phyloP scores from a whole-genome alignment of 306 rosid species.

The Corylus avellana region DNA sequence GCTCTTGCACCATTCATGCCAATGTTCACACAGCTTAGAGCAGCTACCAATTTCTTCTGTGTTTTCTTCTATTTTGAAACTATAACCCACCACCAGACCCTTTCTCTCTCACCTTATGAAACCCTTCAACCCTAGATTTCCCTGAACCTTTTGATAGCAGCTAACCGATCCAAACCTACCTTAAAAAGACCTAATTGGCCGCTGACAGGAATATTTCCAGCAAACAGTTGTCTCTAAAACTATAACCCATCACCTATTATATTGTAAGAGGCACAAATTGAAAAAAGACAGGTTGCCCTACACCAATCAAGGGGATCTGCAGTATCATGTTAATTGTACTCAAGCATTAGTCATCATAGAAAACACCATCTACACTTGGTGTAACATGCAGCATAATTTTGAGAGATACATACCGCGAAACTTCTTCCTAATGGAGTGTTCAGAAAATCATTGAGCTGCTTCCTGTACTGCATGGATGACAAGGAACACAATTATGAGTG shows the following conservation, averaged over 20 bases:
- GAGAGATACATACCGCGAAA: constrained; percentile 48
- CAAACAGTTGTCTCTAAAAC: neutral
- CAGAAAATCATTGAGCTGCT: constrained; percentile 57
- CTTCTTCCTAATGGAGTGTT: constrained; percentile 78
- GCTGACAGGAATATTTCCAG: neutral
- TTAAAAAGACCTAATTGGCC: neutral
- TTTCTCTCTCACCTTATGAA: neutral
- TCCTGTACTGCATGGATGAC: constrained; percentile 72
- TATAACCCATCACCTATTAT: neutral
- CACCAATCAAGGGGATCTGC: neutral
- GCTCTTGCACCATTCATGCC: neutral
- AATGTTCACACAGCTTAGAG: neutral
- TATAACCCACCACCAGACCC: neutral
- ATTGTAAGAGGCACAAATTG: neutral
- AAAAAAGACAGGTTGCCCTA: neutral
- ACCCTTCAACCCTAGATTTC: neutral
- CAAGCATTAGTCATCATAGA: neutral
- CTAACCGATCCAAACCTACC: neutral
- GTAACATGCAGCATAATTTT: neutral
- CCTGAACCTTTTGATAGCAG: neutral
- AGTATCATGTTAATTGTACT: neutral
- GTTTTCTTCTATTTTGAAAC: neutral
- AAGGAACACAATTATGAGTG: constrained; percentile 9
- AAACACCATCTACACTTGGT: neutral
- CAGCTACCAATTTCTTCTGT: neutral